These are phyloP conservation scores for Gentiana straminea DNA, from an alignment of 257 asterid species.

Conservation along the genomic window DNA sequence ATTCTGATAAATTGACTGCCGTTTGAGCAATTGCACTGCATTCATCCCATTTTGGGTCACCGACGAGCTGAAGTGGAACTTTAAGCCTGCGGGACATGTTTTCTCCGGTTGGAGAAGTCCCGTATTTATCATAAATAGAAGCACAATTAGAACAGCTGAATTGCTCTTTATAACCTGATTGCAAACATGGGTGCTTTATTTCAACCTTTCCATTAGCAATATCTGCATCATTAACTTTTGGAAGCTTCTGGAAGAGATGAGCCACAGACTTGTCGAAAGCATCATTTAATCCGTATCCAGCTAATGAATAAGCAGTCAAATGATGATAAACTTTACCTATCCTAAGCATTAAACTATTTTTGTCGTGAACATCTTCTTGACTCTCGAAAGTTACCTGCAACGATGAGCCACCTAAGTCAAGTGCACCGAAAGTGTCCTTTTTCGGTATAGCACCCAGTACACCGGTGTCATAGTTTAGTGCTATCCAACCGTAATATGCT, in stretches of 20 bases:
- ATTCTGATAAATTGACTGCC: slow-evolving; percentile 73
- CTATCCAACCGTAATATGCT: slow-evolving; percentile 96
- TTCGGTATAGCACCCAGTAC: slow-evolving; percentile 64
- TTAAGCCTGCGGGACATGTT: slow-evolving; percentile 34
- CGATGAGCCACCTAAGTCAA: slow-evolving; percentile 96
- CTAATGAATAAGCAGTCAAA: slow-evolving; percentile 77
- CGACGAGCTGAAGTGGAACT: slow-evolving; percentile 49
- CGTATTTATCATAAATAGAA: slow-evolving; percentile 34
- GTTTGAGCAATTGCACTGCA: slow-evolving; percentile 68
- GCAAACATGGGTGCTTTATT: slow-evolving; percentile 90
- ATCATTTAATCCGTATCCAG: slow-evolving; percentile 93
- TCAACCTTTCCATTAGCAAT: slow-evolving; percentile 40
- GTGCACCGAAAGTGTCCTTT: slow-evolving; percentile 84
- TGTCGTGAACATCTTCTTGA: slow-evolving; percentile 27
- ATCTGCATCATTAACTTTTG: slow-evolving; percentile 43
- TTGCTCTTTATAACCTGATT: slow-evolving; percentile 64
- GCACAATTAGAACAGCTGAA: slow-evolving; percentile 62
- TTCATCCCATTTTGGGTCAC: slow-evolving; percentile 86
- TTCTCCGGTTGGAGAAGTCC: slow-evolving; percentile 37
- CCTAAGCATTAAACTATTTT: slow-evolving; percentile 62
- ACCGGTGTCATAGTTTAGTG: slow-evolving; percentile 69
- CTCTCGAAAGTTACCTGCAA: slow-evolving; percentile 91
- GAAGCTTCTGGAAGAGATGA: slow-evolving; percentile 52
- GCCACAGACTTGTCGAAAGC: slow-evolving; percentile 93
- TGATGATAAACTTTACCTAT: slow-evolving; percentile 76